Evolutionary conservation across 2,329 filamentous ascomycete species (phyloP).

Genomic region (Fusarium fujikuroi): DNA sequence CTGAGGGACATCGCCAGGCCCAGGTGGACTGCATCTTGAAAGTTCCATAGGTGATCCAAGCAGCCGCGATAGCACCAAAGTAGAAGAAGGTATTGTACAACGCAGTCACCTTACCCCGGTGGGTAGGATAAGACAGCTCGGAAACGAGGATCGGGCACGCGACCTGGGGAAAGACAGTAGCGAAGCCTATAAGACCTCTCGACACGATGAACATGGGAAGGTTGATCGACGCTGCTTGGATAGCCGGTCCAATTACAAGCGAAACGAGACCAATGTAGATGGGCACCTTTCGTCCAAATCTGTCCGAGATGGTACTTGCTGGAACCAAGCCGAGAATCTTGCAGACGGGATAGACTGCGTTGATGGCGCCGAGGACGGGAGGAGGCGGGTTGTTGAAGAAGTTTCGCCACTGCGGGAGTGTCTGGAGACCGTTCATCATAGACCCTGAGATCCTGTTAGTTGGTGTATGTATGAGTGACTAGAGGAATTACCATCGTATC

Average conservation of each 20-base stretch:
- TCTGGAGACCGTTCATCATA: not conserved
- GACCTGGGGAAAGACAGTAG: too few species aligned
- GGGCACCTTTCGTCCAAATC: not conserved
- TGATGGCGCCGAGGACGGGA: not conserved
- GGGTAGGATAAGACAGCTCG: too few species aligned
- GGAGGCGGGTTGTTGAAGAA: not conserved
- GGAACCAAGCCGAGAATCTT: not conserved
- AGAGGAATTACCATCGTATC: not conserved
- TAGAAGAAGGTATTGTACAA: too few species aligned
- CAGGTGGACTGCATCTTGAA: too few species aligned
- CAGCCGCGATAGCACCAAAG: too few species aligned
- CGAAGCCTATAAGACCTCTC: too few species aligned
- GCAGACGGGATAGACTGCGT: not conserved
- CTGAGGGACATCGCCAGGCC: too few species aligned
- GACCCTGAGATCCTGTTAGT: not conserved
- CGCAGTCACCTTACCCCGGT: too few species aligned
- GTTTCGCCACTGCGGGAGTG: not conserved
- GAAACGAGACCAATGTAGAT: not conserved
- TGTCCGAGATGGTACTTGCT: not conserved
- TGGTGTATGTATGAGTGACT: rapidly evolving
- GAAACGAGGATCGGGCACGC: too few species aligned
- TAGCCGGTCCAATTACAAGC: not conserved
- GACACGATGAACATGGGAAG: too few species aligned
- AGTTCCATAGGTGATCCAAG: too few species aligned
- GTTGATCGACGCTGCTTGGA: too few species aligned